phyloP scores from a whole-genome alignment of 2,329 filamentous ascomycete species.

The Trichoderma hamatum region DNA sequence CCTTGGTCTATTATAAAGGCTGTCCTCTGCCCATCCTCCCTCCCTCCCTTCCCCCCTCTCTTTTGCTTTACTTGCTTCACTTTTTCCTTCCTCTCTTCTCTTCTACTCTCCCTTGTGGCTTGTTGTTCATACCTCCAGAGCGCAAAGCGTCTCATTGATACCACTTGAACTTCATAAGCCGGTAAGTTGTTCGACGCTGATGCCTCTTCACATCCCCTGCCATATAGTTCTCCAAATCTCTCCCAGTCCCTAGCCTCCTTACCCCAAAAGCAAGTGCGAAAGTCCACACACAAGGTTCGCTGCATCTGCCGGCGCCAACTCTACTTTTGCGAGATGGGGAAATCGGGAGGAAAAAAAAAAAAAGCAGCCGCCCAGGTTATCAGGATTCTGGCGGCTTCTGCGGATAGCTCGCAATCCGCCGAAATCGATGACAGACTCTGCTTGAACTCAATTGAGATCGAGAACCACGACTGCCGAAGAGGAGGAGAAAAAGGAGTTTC shows the following conservation, averaged over 20 bases:
- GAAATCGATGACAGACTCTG: conserved; percentile 2
- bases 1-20: conserved; percentile 27
- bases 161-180: conserved; percentile 19
- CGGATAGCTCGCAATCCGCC: conserved; percentile 8
- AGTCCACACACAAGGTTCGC: not conserved
- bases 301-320: conserved; percentile 21
- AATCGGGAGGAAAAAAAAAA: conserved; percentile 8
- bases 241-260: not conserved
- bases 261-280: conserved; percentile 24
- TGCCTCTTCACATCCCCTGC: not conserved
- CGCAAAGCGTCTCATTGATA: conserved; percentile 26
- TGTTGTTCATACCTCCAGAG: conserved; percentile 13
- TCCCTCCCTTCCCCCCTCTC: conserved; percentile 25
- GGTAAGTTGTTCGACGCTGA: conserved; percentile 26
- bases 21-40: conserved; percentile 28
- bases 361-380: conserved; percentile 12
- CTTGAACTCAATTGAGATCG: conserved; percentile 18
- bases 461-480: conserved; percentile 9
- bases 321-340: conserved; percentile 9
- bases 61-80: conserved; percentile 26
- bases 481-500: not conserved
- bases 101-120: conserved; percentile 10
- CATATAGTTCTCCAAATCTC: not conserved
- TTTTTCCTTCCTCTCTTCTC: conserved; percentile 34
- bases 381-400: conserved; percentile 19